These are phyloP conservation scores for Styphnolobium japonicum DNA, from an alignment of 306 rosid genomes.

Conservation along the genomic window DNA sequence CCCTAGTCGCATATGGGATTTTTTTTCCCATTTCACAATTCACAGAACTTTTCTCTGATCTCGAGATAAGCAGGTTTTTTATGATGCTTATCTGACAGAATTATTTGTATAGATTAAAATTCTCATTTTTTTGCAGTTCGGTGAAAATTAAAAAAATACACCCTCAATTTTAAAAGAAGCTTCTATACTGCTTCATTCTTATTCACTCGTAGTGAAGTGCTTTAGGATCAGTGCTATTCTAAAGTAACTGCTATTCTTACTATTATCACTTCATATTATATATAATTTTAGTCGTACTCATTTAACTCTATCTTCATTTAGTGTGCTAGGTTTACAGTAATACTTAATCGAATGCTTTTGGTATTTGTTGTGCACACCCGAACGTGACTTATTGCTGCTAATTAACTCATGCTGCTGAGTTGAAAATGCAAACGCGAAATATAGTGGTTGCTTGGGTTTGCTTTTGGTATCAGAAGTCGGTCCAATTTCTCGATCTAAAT, in stretches of 20 bases:
- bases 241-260: neutral
- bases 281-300: no score
- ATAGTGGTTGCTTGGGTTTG: neutral
- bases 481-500: no score
- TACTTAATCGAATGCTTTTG: neutral
- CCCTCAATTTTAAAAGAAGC: slow-evolving; percentile 10
- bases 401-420: neutral
- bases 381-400: neutral
- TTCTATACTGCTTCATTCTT: slow-evolving; percentile 24
- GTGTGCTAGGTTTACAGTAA: no score
- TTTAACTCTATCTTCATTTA: no score
- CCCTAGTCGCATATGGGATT: slow-evolving; percentile 5
- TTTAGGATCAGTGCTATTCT: neutral
- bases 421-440: neutral
- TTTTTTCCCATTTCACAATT: slow-evolving; percentile 25
- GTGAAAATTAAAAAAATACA: slow-evolving; percentile 2
- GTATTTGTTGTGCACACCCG: neutral
- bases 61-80: slow-evolving; percentile 60
- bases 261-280: neutral
- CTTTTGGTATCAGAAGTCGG: no score
- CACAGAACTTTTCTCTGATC: slow-evolving; percentile 25
- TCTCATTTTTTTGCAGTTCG: slow-evolving; percentile 16
- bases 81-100: slow-evolving; percentile 59
- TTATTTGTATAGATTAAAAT: slow-evolving; percentile 54
- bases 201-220: neutral